phyloP scores from a whole-genome alignment of 2,329 filamentous ascomycete genomes.

The Ilyonectria sp. region DNA sequence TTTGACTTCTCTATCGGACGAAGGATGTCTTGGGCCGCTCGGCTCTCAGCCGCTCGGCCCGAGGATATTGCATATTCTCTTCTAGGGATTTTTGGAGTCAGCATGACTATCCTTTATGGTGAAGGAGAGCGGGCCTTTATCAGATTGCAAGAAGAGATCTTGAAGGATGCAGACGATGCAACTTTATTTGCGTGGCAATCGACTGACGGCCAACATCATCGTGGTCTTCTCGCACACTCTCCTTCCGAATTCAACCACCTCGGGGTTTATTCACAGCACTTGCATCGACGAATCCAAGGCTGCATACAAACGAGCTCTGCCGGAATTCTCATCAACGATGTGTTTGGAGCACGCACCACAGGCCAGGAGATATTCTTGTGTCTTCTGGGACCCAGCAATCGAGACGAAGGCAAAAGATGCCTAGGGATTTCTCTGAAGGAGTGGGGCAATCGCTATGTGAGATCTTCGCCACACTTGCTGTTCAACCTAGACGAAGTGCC shows the following conservation, averaged over 20 bases:
- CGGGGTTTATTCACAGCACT: no score
- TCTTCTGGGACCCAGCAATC: not conserved
- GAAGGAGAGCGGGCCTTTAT: constrained; percentile 45
- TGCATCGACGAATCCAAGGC: not conserved
- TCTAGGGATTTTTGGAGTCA: constrained; percentile 49
- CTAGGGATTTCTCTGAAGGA: not conserved
- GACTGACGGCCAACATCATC: not conserved
- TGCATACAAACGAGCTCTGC: not conserved
- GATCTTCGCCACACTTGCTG: not conserved
- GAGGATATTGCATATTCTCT: constrained; percentile 50
- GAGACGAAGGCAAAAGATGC: not conserved
- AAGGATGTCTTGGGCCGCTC: constrained; percentile 18
- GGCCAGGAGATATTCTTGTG: not conserved
- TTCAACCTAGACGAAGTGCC: not conserved
- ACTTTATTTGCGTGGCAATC: constrained; percentile 8
- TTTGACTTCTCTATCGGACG: not conserved
- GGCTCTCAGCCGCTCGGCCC: constrained; percentile 25
- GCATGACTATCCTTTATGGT: constrained; percentile 49
- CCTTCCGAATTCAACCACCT: constrained; percentile 11
- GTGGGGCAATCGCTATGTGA: constrained; percentile 10
- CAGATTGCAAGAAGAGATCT: constrained; percentile 44
- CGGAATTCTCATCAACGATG: not conserved
- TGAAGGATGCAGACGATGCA: constrained; percentile 24
- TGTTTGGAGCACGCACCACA: not conserved
- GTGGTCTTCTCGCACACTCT: constrained; percentile 1